Conservation (phyloP, 257 asterid species). For the Solanum pinnatisectum region DNA sequence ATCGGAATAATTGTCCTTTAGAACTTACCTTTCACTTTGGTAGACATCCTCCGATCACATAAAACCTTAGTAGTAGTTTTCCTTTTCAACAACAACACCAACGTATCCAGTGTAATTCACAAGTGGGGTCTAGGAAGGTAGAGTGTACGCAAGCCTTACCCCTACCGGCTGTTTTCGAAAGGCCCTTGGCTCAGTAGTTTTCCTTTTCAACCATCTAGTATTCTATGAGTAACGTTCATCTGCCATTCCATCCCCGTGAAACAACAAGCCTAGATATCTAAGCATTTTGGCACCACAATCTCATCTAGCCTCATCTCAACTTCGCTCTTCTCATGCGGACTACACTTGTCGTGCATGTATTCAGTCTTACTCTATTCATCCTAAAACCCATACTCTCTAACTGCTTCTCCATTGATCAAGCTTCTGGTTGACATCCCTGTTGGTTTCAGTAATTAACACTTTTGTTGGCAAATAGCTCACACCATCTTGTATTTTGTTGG, state of each 20-base stretch:
- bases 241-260: not conserved
- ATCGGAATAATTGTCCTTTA: not conserved
- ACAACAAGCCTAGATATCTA: not conserved
- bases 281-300: not conserved
- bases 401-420: not conserved
- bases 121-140: not conserved
- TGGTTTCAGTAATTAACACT: not conserved
- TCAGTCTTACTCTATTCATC: not conserved
- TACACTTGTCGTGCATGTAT: not conserved
- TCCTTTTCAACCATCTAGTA: not conserved
- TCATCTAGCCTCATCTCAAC: not conserved
- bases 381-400: not conserved
- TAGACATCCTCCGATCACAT: not conserved
- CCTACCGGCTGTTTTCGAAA: not conserved
- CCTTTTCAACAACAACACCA: not conserved
- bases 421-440: not conserved
- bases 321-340: not conserved
- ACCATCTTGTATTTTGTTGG: not conserved
- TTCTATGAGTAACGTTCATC: not conserved
- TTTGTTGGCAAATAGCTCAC: not conserved
- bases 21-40: not conserved
- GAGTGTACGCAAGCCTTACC: not conserved
- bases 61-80: not conserved
- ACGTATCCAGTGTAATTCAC: too few relatives aligned
- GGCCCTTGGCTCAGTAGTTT: not conserved